Evolutionary conservation across 2,329 filamentous ascomycete genomes (phyloP).

Genomic region (Sordariomycetes sp.): DNA sequence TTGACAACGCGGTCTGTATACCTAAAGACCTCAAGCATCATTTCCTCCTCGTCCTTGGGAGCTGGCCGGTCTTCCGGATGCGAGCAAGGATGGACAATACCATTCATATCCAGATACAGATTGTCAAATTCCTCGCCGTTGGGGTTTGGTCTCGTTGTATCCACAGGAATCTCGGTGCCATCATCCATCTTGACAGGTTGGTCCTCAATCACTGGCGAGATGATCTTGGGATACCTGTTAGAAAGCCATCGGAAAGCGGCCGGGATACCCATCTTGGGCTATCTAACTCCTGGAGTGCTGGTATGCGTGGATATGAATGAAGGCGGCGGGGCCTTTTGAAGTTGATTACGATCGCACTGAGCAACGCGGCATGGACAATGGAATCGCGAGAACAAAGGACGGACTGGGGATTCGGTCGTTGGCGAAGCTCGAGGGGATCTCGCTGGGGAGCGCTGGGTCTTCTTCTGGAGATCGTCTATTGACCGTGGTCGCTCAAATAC

Average conservation of each 20-base stretch:
- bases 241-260: slow-evolving; percentile 95
- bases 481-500: too few relatives aligned
- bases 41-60: slow-evolving; percentile 91
- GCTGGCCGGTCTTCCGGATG: slow-evolving; percentile 91
- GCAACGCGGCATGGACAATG: too few relatives aligned
- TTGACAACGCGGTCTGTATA: slow-evolving; percentile 99
- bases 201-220: slow-evolving; percentile 84
- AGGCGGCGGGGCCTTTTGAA: neutral
- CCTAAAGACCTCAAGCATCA: slow-evolving; percentile 98
- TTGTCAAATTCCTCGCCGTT: slow-evolving; percentile 99
- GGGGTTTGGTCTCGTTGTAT: slow-evolving; percentile 77
- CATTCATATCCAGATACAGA: slow-evolving; percentile 98
- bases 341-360: neutral
- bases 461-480: too few relatives aligned
- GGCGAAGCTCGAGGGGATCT: neutral
- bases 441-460: too few relatives aligned
- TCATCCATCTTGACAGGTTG: slow-evolving; percentile 69
- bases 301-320: neutral
- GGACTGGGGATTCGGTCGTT: neutral
- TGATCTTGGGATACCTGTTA: slow-evolving; percentile 95
- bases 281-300: neutral
- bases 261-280: slow-evolving; percentile 73
- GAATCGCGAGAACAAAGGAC: too few relatives aligned
- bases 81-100: slow-evolving; percentile 97
- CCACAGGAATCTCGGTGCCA: slow-evolving; percentile 75